phyloP scores from a whole-genome alignment of 2,329 filamentous ascomycete species.

The Colletotrichum sp. region DNA sequence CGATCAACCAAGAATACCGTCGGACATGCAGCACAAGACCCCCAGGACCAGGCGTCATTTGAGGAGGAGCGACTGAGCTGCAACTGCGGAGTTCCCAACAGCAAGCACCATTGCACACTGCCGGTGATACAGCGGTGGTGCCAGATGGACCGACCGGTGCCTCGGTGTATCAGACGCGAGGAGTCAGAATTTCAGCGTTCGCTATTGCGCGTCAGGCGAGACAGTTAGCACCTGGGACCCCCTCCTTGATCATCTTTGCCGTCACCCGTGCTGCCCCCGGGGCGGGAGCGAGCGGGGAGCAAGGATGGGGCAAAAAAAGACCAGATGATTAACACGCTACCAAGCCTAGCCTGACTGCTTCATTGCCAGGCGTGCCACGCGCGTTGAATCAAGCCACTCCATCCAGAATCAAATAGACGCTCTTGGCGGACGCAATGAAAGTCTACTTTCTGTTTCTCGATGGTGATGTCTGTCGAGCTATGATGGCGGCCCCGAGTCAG shows the following conservation, averaged over 20 bases:
- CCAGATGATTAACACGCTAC: not conserved
- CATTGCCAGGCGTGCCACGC: not conserved
- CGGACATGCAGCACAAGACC: not conserved
- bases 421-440: not conserved
- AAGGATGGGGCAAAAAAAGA: not conserved
- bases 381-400: not conserved
- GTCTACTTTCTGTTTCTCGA: not conserved
- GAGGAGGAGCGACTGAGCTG: not conserved
- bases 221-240: not conserved
- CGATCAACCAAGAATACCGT: not conserved
- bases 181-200: not conserved
- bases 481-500: not conserved
- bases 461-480: not conserved
- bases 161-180: slow-evolving; percentile 9
- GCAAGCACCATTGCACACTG: not conserved
- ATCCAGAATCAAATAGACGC: not conserved
- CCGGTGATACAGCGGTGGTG: slow-evolving; percentile 9
- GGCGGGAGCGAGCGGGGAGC: not conserved
- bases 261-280: not conserved
- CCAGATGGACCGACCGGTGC: slow-evolving; percentile 11
- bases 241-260: not conserved
- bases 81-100: not conserved
- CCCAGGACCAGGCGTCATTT: not conserved
- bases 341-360: not conserved
- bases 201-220: not conserved